Evolutionary conservation across 2,329 filamentous ascomycete species (phyloP).

Genomic region (Coniosporium tulheliwenetii): DNA sequence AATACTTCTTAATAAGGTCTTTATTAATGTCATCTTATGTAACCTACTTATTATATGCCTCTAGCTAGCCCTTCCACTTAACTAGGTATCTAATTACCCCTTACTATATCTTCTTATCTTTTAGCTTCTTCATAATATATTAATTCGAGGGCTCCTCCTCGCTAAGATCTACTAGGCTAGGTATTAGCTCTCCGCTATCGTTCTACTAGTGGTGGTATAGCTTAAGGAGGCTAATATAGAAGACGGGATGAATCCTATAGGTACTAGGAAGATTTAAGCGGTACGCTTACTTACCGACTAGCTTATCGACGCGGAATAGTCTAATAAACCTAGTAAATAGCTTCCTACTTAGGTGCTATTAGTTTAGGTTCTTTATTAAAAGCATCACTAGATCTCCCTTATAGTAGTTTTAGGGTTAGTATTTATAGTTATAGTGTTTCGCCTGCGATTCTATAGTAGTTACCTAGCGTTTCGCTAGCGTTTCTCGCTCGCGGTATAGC

Average conservation of each 20-base stretch:
- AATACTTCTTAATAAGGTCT: too few relatives aligned
- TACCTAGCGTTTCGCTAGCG: neutral
- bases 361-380: neutral
- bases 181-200: neutral
- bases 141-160: neutral
- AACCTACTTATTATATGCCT: too few relatives aligned
- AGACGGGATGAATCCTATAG: neutral
- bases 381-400: neutral
- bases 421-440: constrained; percentile 1
- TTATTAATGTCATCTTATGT: too few relatives aligned
- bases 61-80: too few relatives aligned
- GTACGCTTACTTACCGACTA: neutral
- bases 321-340: neutral
- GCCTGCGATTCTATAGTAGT: neutral
- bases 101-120: too few relatives aligned
- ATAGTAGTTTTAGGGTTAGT: neutral
- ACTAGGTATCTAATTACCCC: too few relatives aligned
- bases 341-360: neutral
- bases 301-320: neutral
- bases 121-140: too few relatives aligned
- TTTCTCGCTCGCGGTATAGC: too few relatives aligned
- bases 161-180: neutral
- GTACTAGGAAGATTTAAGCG: neutral
- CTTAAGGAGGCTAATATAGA: neutral
- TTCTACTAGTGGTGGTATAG: neutral